Conservation (phyloP, 2,329 filamentous ascomycete species). For the Lasiodiplodia theobromae region DNA sequence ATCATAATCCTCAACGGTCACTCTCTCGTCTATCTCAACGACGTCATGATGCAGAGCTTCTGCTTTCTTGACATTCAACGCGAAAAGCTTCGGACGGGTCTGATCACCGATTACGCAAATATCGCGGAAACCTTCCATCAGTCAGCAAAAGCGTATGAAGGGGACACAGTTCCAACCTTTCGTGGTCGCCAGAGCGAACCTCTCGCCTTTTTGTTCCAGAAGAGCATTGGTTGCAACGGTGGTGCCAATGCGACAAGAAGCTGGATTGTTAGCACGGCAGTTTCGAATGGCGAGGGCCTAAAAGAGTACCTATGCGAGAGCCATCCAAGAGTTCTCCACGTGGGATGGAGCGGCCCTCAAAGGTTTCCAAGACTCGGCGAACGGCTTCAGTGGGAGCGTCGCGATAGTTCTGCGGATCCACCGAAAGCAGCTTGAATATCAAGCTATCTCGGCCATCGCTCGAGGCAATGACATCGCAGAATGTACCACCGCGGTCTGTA, state of each 20-base stretch:
- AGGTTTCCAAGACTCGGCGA: slow-evolving; percentile 39
- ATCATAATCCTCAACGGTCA: slow-evolving; percentile 36
- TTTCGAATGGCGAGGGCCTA: no score
- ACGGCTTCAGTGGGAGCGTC: slow-evolving; percentile 45
- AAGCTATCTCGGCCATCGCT: slow-evolving; percentile 30
- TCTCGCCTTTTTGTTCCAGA: slow-evolving; percentile 34
- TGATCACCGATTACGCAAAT: slow-evolving; percentile 38
- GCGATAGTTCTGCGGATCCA: slow-evolving; percentile 40
- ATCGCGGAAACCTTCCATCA: slow-evolving; percentile 31
- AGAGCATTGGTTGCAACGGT: slow-evolving; percentile 39
- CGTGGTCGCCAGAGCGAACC: slow-evolving; percentile 35
- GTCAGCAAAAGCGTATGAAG: no score
- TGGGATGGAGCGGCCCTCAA: slow-evolving; percentile 29
- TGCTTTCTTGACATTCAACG: slow-evolving; percentile 35
- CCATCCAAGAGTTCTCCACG: no score
- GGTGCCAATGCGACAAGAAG: slow-evolving; percentile 30
- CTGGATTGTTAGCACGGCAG: no score
- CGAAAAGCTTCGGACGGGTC: slow-evolving; percentile 38
- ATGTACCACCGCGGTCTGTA: slow-evolving; percentile 26
- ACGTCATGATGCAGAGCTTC: slow-evolving; percentile 36
- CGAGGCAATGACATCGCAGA: slow-evolving; percentile 28
- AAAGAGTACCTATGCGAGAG: no score
- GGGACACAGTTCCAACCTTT: no score
- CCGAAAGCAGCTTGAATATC: slow-evolving; percentile 41
- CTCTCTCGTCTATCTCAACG: slow-evolving; percentile 37